Base-by-base conservation (phyloP, 352 stramenopile genomes). In the Phytophthora fragariae region DNA sequence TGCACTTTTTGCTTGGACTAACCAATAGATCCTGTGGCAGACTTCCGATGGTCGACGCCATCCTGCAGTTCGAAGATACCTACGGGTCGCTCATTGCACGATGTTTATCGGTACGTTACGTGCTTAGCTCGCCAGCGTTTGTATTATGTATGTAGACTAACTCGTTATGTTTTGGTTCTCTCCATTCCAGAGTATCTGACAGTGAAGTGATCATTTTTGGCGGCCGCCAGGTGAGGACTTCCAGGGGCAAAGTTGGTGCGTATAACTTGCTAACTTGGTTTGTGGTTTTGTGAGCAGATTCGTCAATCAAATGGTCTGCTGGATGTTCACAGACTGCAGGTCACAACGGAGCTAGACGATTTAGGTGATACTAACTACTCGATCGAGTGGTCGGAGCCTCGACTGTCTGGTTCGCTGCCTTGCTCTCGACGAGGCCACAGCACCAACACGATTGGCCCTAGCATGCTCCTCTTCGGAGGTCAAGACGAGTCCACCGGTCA, bases 391-490 rank as follows among this genome's bases (percentile, higher is more conserved):
- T 79, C 76, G 1, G 31, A 41, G 9, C 81, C 82, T 9, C 61
- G 35, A 0, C 50, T 89, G 2, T 72, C 71, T 1, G 86, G 85
- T 1, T 80, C 71, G 19, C 46, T 84, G 3, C 87, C 87, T 2
- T 76, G 64, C 21, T 63, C 73, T n/a, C 76, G 85, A 6, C 81
- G 85, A 29, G 87, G 87, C 2, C 87, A 94, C 65, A 90, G 77
- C 39, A 92, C 85, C 7, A 89, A 76, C 29, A 65, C 69, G 5
- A 79, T 94, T 14, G 87, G 87, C 2, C 58, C 83, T 35, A 80
- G 88, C 14, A 57, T 94, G 44, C 62, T 94, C 46, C 62, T 94
- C 5, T 89, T 94, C 41, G 85, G 84, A 17, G 85, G 87, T 0
- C 87, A 94, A 70, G 72, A 86, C 31, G 77, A 78, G 12, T 66